These are phyloP conservation scores for Barnettozyma californica DNA, from an alignment of 805 yeast genomes.

Conservation along the genomic window DNA sequence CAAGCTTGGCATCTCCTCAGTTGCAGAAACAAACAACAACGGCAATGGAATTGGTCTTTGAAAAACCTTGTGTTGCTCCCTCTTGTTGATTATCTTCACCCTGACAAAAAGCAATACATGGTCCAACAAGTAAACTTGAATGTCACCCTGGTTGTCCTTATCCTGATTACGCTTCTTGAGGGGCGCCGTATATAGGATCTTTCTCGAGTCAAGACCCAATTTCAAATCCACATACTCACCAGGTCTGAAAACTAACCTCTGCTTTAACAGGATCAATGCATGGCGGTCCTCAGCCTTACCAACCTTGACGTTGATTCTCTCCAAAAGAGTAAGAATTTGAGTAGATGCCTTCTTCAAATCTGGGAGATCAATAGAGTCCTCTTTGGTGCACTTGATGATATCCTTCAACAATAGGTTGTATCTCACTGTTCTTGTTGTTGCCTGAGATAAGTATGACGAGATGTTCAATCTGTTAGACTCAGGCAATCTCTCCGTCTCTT, in stretches of 20 bases:
- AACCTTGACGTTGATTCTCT: constrained; percentile 69
- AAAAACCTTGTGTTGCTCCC: constrained; percentile 87
- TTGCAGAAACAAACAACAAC: constrained; percentile 63
- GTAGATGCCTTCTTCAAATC: constrained; percentile 67
- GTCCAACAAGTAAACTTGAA: constrained; percentile 83
- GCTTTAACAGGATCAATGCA: constrained; percentile 81
- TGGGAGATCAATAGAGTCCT: constrained; percentile 59
- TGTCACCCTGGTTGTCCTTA: constrained; percentile 66
- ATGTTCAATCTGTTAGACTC: constrained; percentile 88
- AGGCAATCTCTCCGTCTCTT: constrained; percentile 79
- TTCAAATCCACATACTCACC: constrained; percentile 86
- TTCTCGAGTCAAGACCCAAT: constrained; percentile 74
- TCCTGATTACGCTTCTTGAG: constrained; percentile 72
- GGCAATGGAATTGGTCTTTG: constrained; percentile 86
- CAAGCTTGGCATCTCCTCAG: constrained; percentile 71
- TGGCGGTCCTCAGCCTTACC: constrained; percentile 94
- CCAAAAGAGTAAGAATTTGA: constrained; percentile 68
- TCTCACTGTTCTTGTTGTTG: constrained; percentile 93
- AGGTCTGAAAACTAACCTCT: constrained; percentile 71
- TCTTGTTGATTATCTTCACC: constrained; percentile 78
- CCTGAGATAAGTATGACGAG: constrained; percentile 88
- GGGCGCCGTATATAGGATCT: constrained; percentile 72
- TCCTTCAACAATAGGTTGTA: constrained; percentile 82
- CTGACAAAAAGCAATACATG: constrained; percentile 83
- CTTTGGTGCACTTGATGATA: constrained; percentile 74